Percentiles rank a stretch among this genome's conserved stretches.
These are phyloP conservation scores for Mixia osmundae DNA, from an alignment of 1,284 basidiomycete genomes.

Conservation along the genomic window DNA sequence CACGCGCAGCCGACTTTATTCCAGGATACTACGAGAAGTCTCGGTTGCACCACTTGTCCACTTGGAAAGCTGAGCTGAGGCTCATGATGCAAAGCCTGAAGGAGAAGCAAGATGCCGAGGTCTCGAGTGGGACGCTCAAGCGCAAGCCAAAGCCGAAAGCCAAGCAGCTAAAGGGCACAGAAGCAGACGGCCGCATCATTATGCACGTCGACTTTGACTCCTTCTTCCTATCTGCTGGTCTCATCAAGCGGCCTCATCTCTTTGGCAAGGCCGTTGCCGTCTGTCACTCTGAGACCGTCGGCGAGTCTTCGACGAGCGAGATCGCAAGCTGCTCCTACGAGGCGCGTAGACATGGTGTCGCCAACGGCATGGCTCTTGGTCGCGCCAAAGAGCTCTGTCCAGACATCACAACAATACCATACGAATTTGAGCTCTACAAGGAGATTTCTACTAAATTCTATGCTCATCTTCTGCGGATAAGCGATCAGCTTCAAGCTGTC, in stretches of 20 bases:
- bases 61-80: conserved; percentile 77
- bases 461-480: conserved; percentile 63
- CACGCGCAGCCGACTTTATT: conserved; percentile 48
- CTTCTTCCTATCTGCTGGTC: conserved; percentile 83
- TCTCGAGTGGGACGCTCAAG: conserved; percentile 19
- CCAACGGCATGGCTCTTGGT: conserved; percentile 78
- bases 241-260: conserved; percentile 49
- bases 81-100: conserved; percentile 56
- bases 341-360: conserved; percentile 62
- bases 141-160: conserved; percentile 35
- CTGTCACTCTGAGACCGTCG: conserved; percentile 63
- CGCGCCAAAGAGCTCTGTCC: conserved; percentile 61
- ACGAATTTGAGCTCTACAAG: conserved; percentile 42
- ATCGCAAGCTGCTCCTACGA: conserved; percentile 89
- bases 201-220: conserved; percentile 95
- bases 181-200: conserved; percentile 36
- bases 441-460: conserved; percentile 41
- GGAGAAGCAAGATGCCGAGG: conserved; percentile 30
- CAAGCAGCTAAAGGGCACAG: conserved; percentile 23
- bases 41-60: conserved; percentile 68
- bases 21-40: conserved; percentile 77
- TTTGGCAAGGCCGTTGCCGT: conserved; percentile 74
- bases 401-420: conserved; percentile 55
- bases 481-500: conserved; percentile 81
- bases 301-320: conserved; percentile 43